These are phyloP conservation scores for Scytalidium sp. DNA, from an alignment of 2,329 filamentous ascomycete species.

Conservation along the genomic window DNA sequence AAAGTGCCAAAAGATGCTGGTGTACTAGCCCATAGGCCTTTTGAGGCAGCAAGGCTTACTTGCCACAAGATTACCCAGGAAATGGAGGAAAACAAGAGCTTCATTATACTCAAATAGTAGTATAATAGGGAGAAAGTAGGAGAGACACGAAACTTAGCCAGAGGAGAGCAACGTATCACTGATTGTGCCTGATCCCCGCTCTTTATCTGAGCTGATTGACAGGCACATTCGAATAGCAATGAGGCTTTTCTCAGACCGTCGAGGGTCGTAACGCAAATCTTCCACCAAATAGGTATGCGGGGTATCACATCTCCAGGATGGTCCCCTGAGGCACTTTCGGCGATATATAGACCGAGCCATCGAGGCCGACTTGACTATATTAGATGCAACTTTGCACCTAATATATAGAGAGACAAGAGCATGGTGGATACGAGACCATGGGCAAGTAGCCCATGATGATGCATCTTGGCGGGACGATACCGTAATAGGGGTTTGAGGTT, in stretches of 20 bases:
- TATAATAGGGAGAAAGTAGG: not conserved
- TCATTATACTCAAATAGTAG: not conserved
- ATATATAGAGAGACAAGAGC: not conserved
- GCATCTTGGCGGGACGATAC: no score
- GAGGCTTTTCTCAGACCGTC: not conserved
- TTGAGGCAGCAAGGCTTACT: not conserved
- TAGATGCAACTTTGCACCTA: not conserved
- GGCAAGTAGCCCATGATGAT: no score
- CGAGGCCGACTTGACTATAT: not conserved
- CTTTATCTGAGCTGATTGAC: not conserved
- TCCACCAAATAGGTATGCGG: not conserved
- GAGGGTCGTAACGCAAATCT: not conserved
- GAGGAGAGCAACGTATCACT: not conserved
- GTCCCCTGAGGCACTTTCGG: not conserved
- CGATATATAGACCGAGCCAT: not conserved
- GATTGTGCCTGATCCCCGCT: not conserved
- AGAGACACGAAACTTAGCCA: not conserved
- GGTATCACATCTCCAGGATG: not conserved
- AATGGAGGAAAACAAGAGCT: not conserved
- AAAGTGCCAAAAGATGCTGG: conserved; percentile 15
- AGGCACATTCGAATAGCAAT: not conserved
- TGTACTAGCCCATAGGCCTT: conserved; percentile 12
- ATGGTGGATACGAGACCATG: no score
- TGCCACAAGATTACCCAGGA: not conserved
- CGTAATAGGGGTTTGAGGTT: no score